These are phyloP conservation scores for Colletotrichum somersetense DNA, from an alignment of 2,329 filamentous ascomycete genomes.

Conservation along the genomic window DNA sequence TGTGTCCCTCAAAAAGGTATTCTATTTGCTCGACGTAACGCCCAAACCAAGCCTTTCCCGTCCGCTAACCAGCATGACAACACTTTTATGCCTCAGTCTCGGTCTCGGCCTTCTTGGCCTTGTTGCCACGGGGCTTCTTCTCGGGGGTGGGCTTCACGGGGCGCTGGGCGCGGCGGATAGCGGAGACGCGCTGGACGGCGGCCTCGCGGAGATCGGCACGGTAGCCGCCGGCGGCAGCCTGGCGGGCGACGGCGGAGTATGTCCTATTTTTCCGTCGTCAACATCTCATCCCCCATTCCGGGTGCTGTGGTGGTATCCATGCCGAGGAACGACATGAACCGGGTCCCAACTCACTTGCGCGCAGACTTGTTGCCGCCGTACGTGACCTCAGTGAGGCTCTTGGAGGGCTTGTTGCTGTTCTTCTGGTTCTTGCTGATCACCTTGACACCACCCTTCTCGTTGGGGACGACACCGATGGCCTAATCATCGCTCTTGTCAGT, in stretches of 20 bases:
- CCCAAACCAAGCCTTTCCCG: slow-evolving; percentile 40
- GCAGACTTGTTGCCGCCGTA: slow-evolving; percentile 77
- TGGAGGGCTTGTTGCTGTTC: slow-evolving; percentile 79
- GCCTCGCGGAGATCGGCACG: slow-evolving; percentile 80
- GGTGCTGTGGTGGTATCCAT: neutral
- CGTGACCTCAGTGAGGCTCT: slow-evolving; percentile 72
- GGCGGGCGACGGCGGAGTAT: slow-evolving; percentile 89
- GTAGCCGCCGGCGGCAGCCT: slow-evolving; percentile 87
- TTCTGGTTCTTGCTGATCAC: slow-evolving; percentile 87
- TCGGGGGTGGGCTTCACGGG: slow-evolving; percentile 81
- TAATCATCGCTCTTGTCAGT: slow-evolving; percentile 52
- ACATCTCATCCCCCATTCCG: neutral
- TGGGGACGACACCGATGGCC: slow-evolving; percentile 85
- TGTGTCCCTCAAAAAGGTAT: slow-evolving; percentile 40
- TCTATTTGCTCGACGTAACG: slow-evolving; percentile 42
- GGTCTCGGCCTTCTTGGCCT: slow-evolving; percentile 78
- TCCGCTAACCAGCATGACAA: slow-evolving; percentile 31
- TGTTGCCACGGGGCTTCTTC: slow-evolving; percentile 82
- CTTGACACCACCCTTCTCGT: slow-evolving; percentile 83
- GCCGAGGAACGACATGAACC: neutral
- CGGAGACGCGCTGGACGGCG: slow-evolving; percentile 88
- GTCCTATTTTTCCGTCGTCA: slow-evolving; percentile 66
- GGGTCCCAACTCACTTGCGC: slow-evolving; percentile 76
- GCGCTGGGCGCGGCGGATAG: slow-evolving; percentile 84
- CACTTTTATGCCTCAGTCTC: slow-evolving; percentile 60